Evolutionary conservation across 2,329 filamentous ascomycete genomes (phyloP), one percentile per base, ranked within the genome.

Genomic region (Stagonosporopsis cucurbitacearum): DNA sequence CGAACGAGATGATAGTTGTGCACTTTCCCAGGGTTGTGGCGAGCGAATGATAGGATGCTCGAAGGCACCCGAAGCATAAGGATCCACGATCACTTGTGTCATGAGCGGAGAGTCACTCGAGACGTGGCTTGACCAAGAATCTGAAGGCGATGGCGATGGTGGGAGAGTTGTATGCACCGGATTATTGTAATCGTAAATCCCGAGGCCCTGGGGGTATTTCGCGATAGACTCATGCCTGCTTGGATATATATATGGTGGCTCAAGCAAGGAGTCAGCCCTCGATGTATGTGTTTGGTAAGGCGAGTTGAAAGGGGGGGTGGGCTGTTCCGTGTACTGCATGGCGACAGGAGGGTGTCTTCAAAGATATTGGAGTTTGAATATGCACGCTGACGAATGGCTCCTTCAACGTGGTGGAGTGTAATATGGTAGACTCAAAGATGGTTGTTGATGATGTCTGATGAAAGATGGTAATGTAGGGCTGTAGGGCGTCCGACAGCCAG

Each of bases 241-340:
- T 50, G 74, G 72, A 22, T 73, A 75, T 35, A 73, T 71, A 57
- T 76, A 77, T 32, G 68, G 64, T 25, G 71, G 65, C 30, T 75
- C 69, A 20, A 71, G 57, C 36, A 74, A 48, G 17, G 69, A 58
- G 19, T 55, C 51, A 15, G 62, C 43, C 48, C 61, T 66, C 43
- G 71, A 62, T 32, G 63, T 57, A 57, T 70, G 68, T 46, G 70
- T 68, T 59, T 74, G 71, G 53, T 73, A 74, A 35, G 71, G 72
- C 33, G 73, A 73, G 47, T 73, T 72, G 63, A 72, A 71, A 32
- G 70, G 67, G 58, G 74, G 68, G 41, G 68, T 71, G 28, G 66
- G 64, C 33, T 73, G 72, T 46, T 69, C 70, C 30, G 67, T 51
- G 46, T 71, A 68, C 33, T 59, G 59, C 66, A 71, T 65, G 52